Conservation (phyloP, 2,329 filamentous ascomycete genomes). For the Ophiostoma pallidulum region DNA sequence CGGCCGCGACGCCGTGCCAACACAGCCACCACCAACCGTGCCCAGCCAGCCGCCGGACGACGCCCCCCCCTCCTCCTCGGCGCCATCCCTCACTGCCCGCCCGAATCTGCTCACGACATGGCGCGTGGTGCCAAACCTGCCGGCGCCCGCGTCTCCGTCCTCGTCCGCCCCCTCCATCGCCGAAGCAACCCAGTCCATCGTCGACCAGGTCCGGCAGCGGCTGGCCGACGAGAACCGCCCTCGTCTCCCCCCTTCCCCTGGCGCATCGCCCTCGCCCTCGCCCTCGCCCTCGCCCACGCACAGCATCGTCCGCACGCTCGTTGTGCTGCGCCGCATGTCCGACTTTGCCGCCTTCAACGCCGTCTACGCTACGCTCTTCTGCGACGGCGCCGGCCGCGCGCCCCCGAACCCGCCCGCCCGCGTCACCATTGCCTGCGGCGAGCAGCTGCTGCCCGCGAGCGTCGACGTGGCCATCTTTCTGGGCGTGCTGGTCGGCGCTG, state of each 20-base stretch:
- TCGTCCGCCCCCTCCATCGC: conserved; percentile 17
- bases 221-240: too few relatives aligned
- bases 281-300: conserved; percentile 19
- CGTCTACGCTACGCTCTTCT: conserved; percentile 67
- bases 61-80: background rate
- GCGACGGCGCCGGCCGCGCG: too few relatives aligned
- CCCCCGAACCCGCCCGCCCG: conserved; percentile 77
- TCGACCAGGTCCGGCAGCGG: conserved; percentile 34
- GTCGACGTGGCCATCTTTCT: conserved; percentile 49
- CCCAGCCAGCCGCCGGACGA: background rate
- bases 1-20: background rate
- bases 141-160: too few relatives aligned
- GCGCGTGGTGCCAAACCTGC: conserved; percentile 20
- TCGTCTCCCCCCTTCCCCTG: background rate
- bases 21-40: background rate
- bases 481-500: conserved; percentile 11
- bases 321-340: conserved; percentile 70
- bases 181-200: conserved; percentile 39
- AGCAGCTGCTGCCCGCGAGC: conserved; percentile 52
- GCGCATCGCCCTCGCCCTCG: conserved; percentile 10
- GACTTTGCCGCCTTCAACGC: conserved; percentile 69
- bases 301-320: conserved; percentile 45
- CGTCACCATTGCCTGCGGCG: conserved; percentile 71
- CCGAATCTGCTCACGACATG: conserved; percentile 16
- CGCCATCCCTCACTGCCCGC: background rate